Base-by-base conservation (phyloP, 306 rosid genomes). In the Ochetophila trinervis region DNA sequence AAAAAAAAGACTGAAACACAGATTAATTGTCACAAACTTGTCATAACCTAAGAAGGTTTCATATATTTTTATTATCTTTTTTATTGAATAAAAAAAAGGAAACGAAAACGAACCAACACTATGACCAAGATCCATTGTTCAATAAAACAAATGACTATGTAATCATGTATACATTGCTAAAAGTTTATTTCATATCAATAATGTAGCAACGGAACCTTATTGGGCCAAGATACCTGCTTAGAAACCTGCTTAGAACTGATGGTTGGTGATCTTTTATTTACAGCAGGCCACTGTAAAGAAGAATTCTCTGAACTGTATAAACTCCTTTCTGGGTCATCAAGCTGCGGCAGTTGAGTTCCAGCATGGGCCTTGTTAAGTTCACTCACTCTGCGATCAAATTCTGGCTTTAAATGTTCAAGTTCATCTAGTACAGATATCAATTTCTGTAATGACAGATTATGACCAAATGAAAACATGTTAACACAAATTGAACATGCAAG, bases 391-490 rank as follows among this genome's bases (percentile, higher is more conserved):
- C 52, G 67, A 50, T 77, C 77, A 52, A 81, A 85, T 72, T 87
- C 87, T 1, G 93, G 93, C 80, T 85, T 87, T 80, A 92, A 71
- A 53, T 84, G 75, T 72, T 92, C 98, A 62, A 92, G 85, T 76
- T 92, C 98, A 72, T 92, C 89, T 44, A 92, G 66, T 61, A 84
- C 89, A 49, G 11, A 30, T 6, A 61, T 63, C 20, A 84, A 78
- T 78, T 75, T 89, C 98, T 92, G 83, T 15, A 27, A 70, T 16
- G 48, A 63, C 62, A 62, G 72, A 70, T 19, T 32, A 77, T 42
- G 66, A n/a, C 57, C 57, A 72, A 64, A 61, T 63, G 47, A 58
- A 23, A 60, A 57, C 34, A 73, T 59, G 49, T 45, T 40, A 70
- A 35, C 50, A 60, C 24, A 65, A 36, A 58, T 42, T 11, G 27